Evolutionary conservation across 2,329 filamentous ascomycete species (phyloP), one percentile per base, ranked within the genome.

Genomic region (Cryphonectria japonica): DNA sequence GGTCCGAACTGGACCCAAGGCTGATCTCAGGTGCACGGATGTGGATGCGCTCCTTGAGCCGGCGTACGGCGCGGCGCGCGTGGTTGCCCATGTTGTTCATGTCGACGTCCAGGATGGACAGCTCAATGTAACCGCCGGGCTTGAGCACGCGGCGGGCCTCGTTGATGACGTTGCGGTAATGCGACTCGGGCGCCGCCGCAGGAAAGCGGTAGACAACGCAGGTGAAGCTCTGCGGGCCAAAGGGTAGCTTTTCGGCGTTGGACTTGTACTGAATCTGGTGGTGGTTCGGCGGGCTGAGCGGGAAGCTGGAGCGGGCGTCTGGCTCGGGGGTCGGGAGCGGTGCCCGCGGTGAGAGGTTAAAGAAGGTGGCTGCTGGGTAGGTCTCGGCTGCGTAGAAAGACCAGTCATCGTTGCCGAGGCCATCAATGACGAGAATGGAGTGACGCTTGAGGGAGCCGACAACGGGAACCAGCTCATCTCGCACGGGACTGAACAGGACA

Each of bases 371-470:
- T 0, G 85, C 85, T 0, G 92, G 91, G 74, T 95, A 95, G 0
- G 92, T 94, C 77, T 95, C 89, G 8, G 93, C 92, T 29, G 92
- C 92, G 75, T 94, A 95, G 79, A 93, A 95, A 0, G 93, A 95
- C 93, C 93, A 96, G 77, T 96, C 93, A 75, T 92, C 90, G 77
- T 94, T 95, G n/a, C 93, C 93, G 41, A 96, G 89, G 6, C 93
- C 93, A 80, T 96, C 93, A 70, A 96, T 86, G 26, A 96, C 91
- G 3, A 96, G 85, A 37, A 96, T 89, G 0, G 88, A 90, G 70
- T 83, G 91, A 69, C 82, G 87, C 82, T 85, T 91, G 81, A 77
- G 81, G 19, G 79, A 82, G 67, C 80, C 83, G 22, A 80, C 85
- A 0, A 85, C 82, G 26, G 87, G 82, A 54, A 88, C 81, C 32